Percentiles rank a stretch among this genome's conserved stretches.
Evolutionary conservation across 1,139 yeast genomes (phyloP).

Genomic region (Hyphopichia buzzinii): DNA sequence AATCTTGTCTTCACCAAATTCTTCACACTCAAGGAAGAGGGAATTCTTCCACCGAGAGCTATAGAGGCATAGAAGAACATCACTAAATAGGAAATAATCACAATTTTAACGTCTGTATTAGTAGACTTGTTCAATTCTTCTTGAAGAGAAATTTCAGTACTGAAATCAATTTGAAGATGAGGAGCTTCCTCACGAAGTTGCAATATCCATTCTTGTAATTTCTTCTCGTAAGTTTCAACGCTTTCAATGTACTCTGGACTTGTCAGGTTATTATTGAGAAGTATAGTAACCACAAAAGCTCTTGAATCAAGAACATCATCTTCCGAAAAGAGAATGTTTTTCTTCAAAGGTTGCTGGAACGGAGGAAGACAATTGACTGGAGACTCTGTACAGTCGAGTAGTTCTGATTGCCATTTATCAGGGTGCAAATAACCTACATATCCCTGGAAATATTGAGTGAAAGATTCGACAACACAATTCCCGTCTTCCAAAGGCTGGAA

Average conservation of each 20-base stretch:
- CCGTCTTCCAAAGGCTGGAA: slow-evolving; percentile 70
- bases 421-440: slow-evolving; percentile 50
- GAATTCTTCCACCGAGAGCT: slow-evolving; percentile 65
- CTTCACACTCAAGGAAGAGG: slow-evolving; percentile 20
- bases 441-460: slow-evolving; percentile 84
- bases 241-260: slow-evolving; percentile 35
- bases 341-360: slow-evolving; percentile 86
- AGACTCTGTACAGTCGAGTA: slow-evolving; percentile 63
- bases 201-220: slow-evolving; percentile 55
- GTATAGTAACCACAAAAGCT: slow-evolving; percentile 75
- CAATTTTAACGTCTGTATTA: slow-evolving; percentile 72
- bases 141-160: slow-evolving; percentile 79
- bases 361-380: slow-evolving; percentile 90
- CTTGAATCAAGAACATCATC: slow-evolving; percentile 55
- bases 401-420: slow-evolving; percentile 50
- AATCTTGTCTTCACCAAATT: slow-evolving; percentile 62
- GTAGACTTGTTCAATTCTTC: slow-evolving; percentile 81
- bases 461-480: slow-evolving; percentile 84
- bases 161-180: slow-evolving; percentile 67
- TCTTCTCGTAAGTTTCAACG: slow-evolving; percentile 65
- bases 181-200: slow-evolving; percentile 44
- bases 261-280: slow-evolving; percentile 43
- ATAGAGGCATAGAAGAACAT: slow-evolving; percentile 90
- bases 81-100: slow-evolving; percentile 71
- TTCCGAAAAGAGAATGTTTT: slow-evolving; percentile 58